phyloP scores from a whole-genome alignment of 305 asterid genomes.

The Petunia hybrid region DNA sequence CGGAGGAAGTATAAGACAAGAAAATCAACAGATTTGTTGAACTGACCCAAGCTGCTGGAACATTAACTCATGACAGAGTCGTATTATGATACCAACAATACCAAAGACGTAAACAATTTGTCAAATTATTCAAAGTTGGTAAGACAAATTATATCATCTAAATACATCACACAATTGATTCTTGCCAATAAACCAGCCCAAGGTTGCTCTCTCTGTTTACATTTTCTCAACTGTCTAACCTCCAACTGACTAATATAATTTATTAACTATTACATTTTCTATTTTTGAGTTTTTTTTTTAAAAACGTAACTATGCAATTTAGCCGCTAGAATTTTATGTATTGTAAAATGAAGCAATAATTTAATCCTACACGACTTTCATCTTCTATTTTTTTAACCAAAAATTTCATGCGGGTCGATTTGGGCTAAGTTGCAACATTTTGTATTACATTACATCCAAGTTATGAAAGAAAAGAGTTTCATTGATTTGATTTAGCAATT shows the following conservation, averaged over 20 bases:
- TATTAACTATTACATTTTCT: not conserved
- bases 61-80: not conserved
- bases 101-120: not conserved
- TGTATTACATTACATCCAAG: no score
- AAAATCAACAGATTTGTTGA: no score
- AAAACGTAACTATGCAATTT: no score
- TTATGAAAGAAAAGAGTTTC: no score
- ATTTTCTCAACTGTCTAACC: slow-evolving; percentile 17
- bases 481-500: no score
- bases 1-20: no score
- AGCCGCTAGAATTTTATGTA: not conserved
- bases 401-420: no score
- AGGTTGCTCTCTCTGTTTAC: not conserved
- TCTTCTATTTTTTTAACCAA: no score
- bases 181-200: slow-evolving; percentile 1
- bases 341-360: not conserved
- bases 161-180: not conserved
- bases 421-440: no score
- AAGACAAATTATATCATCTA: not conserved
- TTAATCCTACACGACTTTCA: not conserved
- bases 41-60: not conserved
- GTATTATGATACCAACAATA: not conserved
- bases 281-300: no score
- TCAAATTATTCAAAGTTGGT: not conserved
- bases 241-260: not conserved